Evolutionary conservation across 768 basidiomycete genomes (phyloP).

Genomic region (Mycena latifolia): DNA sequence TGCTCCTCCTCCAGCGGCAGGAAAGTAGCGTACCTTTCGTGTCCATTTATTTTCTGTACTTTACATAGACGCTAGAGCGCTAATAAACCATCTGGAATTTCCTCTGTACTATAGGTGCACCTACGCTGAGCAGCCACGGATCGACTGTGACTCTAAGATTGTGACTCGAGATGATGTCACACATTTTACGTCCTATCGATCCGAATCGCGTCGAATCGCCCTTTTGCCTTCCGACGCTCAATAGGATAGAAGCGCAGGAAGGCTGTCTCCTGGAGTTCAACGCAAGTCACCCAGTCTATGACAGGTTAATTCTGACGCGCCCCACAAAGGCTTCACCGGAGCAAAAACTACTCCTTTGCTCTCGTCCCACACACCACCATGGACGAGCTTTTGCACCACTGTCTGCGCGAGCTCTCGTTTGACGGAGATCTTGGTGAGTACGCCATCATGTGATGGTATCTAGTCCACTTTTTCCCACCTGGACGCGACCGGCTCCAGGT

Average conservation of each 20-base stretch:
- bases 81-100: conserved; percentile 1
- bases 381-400: conserved; percentile 90
- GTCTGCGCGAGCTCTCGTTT: conserved; percentile 88
- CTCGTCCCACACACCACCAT: conserved; percentile 52
- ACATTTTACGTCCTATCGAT: too few species aligned
- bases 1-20: conserved; percentile 49
- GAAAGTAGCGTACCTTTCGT: conserved; percentile 42
- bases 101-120: background rate
- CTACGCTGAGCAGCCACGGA: too few species aligned
- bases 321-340: background rate
- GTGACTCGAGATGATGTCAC: too few species aligned
- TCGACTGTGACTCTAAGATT: too few species aligned
- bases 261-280: conserved; percentile 6
- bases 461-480: conserved; percentile 40
- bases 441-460: conserved; percentile 47
- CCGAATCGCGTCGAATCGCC: too few species aligned
- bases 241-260: background rate
- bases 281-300: conserved; percentile 8
- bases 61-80: conserved; percentile 9
- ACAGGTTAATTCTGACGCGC: conserved; percentile 9
- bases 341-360: conserved; percentile 1
- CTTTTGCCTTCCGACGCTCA: too few species aligned
- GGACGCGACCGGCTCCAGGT: conserved; percentile 27
- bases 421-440: conserved; percentile 91
- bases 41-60: conserved; percentile 16